Conservation (phyloP, 1,284 basidiomycete species). For the Pseudozyma thailandica region DNA sequence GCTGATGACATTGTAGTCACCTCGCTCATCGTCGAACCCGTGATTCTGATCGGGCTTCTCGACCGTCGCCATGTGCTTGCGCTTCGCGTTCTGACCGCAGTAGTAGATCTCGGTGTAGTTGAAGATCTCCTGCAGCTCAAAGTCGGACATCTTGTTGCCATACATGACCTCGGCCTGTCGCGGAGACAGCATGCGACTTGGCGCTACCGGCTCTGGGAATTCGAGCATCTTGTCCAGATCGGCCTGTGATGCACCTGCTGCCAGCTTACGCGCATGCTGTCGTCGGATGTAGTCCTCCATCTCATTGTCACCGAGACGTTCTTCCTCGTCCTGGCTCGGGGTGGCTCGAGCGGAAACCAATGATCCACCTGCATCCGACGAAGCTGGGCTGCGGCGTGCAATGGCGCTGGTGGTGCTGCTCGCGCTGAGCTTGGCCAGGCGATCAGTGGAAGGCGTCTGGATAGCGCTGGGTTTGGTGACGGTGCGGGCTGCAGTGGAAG, state of each 20-base stretch:
- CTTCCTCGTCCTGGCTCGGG: constrained; percentile 76
- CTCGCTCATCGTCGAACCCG: constrained; percentile 97
- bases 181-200: constrained; percentile 77
- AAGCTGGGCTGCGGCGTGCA: constrained; percentile 35
- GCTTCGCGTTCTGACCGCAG: constrained; percentile 72
- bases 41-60: constrained; percentile 86
- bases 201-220: constrained; percentile 88
- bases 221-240: constrained; percentile 88
- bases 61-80: constrained; percentile 67
- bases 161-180: constrained; percentile 71
- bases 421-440: constrained; percentile 21
- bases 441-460: constrained; percentile 23
- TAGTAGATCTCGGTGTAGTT: constrained; percentile 88
- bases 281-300: constrained; percentile 94
- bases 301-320: constrained; percentile 90
- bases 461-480: constrained; percentile 15
- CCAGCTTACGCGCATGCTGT: constrained; percentile 86
- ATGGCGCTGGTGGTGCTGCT: constrained; percentile 13
- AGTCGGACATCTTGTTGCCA: constrained; percentile 70
- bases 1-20: constrained; percentile 90
- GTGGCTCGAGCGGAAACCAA: constrained; percentile 28
- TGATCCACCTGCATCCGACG: constrained; percentile 26
- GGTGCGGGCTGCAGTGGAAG: constrained; percentile 7
- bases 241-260: constrained; percentile 79
- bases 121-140: constrained; percentile 89